These are phyloP conservation scores for Cladosporium cucumerinum DNA, from an alignment of 2,329 filamentous ascomycete genomes.

Conservation along the genomic window DNA sequence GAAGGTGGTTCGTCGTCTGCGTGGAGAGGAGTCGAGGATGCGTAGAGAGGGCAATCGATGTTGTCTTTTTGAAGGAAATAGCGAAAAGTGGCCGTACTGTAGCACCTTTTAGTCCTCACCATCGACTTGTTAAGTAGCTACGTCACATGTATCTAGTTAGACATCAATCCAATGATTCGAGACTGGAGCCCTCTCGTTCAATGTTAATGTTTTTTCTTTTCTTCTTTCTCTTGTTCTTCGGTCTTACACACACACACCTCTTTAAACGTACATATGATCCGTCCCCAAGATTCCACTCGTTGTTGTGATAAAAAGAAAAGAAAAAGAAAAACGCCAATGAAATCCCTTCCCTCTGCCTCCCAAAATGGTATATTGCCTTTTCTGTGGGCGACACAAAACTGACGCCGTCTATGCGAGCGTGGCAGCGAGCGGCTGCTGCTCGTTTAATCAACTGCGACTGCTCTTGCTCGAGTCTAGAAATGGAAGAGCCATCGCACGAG, in stretches of 20 bases:
- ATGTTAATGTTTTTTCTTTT: not conserved
- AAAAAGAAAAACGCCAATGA: not conserved
- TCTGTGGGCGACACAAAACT: not conserved
- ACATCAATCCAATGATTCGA: too few relatives aligned
- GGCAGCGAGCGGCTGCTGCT: not conserved
- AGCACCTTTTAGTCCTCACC: too few relatives aligned
- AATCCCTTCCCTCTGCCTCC: not conserved
- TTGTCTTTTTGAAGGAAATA: not conserved
- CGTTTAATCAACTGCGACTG: not conserved
- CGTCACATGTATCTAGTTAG: not conserved
- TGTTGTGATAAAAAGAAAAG: not conserved
- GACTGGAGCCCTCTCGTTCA: not conserved
- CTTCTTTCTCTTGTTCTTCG: not conserved
- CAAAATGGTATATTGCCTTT: conserved; percentile 7
- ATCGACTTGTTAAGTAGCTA: not conserved
- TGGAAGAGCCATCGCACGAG: not conserved
- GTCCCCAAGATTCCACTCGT: not conserved
- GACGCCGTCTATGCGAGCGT: not conserved
- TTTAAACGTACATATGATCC: not conserved
- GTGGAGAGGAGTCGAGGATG: too few relatives aligned
- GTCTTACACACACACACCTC: not conserved
- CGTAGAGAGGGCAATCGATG: too few relatives aligned
- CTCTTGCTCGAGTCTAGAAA: not conserved
- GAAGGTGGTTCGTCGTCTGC: too few relatives aligned
- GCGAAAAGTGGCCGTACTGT: not conserved